These are phyloP conservation scores for Acanthamoeba lenticulata DNA, from an alignment of 208 protist species.

Conservation along the genomic window DNA sequence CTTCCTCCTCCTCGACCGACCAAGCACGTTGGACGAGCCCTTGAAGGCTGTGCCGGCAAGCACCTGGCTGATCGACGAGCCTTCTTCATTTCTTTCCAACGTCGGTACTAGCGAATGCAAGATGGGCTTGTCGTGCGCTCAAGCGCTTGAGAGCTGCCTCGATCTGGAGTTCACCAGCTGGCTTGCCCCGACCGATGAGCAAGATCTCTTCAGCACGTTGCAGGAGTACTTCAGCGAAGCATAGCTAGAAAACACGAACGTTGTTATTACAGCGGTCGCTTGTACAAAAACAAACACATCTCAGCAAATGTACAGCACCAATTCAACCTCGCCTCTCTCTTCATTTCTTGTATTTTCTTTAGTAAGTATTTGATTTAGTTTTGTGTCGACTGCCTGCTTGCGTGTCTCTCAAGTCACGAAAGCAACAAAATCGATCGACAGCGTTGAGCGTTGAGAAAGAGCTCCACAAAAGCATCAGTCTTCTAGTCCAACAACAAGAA, in stretches of 20 bases:
- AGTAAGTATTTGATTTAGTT: not conserved
- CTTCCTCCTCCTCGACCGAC: not conserved
- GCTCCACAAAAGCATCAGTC: not conserved
- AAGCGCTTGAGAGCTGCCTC: not conserved
- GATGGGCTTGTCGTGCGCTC: not conserved
- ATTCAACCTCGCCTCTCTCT: too few relatives aligned
- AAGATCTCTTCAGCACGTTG: not conserved
- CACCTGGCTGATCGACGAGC: not conserved
- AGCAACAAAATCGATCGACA: too few relatives aligned
- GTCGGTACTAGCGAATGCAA: not conserved
- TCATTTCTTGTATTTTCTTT: too few relatives aligned
- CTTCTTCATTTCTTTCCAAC: too few relatives aligned
- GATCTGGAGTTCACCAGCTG: not conserved
- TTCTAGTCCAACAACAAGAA: not conserved
- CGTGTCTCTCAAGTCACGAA: too few relatives aligned
- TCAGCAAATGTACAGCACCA: not conserved
- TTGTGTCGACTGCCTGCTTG: not conserved
- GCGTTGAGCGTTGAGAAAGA: not conserved
- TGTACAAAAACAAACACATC: not conserved
- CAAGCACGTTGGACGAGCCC: not conserved
- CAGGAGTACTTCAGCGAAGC: conserved; percentile 10
- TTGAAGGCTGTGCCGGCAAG: not conserved
- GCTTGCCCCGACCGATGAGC: not conserved
- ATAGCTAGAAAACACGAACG: too few relatives aligned
- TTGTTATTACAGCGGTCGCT: too few relatives aligned